These are phyloP conservation scores for Areca catechu DNA, from an alignment of 176 grass and related monocot genomes.

Conservation along the genomic window DNA sequence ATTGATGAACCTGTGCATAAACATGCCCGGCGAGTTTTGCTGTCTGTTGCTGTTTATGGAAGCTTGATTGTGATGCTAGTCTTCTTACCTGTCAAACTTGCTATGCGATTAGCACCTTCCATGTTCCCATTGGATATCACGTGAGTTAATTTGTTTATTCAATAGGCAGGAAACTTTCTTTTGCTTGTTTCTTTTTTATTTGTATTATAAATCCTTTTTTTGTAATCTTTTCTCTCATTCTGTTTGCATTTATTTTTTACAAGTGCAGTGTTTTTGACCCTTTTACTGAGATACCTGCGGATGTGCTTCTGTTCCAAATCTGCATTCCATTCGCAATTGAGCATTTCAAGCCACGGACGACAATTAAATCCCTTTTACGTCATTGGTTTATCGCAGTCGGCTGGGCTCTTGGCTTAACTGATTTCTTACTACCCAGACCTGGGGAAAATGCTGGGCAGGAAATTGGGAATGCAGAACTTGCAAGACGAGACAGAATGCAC, in stretches of 20 bases:
- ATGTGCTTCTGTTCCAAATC: constrained; percentile 92
- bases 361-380: constrained; percentile 75
- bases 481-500: constrained; percentile 57
- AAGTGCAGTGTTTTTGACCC: constrained; percentile 87
- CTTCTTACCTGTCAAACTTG: constrained; percentile 93
- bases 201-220: neutral
- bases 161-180: neutral
- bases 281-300: constrained; percentile 84
- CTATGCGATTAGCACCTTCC: constrained; percentile 68
- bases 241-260: neutral
- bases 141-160: constrained; percentile 33
- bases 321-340: constrained; percentile 97
- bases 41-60: constrained; percentile 95
- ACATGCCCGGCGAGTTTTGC: constrained; percentile 79
- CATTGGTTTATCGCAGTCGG: constrained; percentile 87
- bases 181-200: constrained; percentile 9
- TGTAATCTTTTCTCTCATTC: neutral
- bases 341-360: constrained; percentile 83
- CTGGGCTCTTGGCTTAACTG: constrained; percentile 77
- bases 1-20: constrained; percentile 96
- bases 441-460: constrained; percentile 79
- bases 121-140: constrained; percentile 85
- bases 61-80: constrained; percentile 98
- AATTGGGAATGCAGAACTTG: constrained; percentile 60
- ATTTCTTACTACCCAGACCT: constrained; percentile 68